These are phyloP conservation scores for Primulina eburnea DNA, from an alignment of 257 asterid genomes.

Conservation along the genomic window DNA sequence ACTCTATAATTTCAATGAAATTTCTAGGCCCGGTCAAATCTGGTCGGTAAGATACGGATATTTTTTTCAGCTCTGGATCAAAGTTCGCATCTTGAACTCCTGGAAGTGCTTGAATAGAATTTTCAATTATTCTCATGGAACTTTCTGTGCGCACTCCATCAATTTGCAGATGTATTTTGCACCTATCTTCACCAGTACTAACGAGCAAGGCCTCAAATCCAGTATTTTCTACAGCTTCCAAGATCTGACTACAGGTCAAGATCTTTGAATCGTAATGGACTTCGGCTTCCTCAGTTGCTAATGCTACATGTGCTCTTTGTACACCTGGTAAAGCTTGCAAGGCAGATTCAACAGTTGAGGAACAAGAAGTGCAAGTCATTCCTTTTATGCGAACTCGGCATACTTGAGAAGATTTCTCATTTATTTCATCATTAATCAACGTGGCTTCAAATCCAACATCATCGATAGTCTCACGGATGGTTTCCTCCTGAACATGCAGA, in stretches of 20 bases:
- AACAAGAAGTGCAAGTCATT: conserved; percentile 55
- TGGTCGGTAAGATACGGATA: conserved; percentile 46
- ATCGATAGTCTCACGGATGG: conserved; percentile 47
- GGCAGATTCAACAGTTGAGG: conserved; percentile 51
- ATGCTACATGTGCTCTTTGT: conserved; percentile 41
- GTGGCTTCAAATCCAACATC: conserved; percentile 59
- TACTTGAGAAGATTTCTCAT: conserved; percentile 30
- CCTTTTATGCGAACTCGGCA: conserved; percentile 46
- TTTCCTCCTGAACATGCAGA: conserved; percentile 40
- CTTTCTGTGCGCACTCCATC: conserved; percentile 34
- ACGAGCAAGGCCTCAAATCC: conserved; percentile 53
- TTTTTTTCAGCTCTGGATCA: conserved; percentile 25
- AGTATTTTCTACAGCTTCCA: conserved; percentile 37
- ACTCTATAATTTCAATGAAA: conserved; percentile 37
- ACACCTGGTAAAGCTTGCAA: conserved; percentile 46
- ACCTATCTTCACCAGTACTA: conserved; percentile 34
- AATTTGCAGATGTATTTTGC: conserved; percentile 40
- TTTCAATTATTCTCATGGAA: conserved; percentile 29
- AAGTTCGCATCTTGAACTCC: conserved; percentile 44
- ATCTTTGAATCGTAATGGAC: conserved; percentile 46
- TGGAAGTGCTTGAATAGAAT: conserved; percentile 37
- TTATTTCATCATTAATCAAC: conserved; percentile 33
- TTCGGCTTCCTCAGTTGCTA: conserved; percentile 40
- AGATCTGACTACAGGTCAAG: conserved; percentile 30
- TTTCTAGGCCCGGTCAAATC: conserved; percentile 57